Conservation (phyloP, 1,284 basidiomycete species). For the Microstroma glucosiphilum region DNA sequence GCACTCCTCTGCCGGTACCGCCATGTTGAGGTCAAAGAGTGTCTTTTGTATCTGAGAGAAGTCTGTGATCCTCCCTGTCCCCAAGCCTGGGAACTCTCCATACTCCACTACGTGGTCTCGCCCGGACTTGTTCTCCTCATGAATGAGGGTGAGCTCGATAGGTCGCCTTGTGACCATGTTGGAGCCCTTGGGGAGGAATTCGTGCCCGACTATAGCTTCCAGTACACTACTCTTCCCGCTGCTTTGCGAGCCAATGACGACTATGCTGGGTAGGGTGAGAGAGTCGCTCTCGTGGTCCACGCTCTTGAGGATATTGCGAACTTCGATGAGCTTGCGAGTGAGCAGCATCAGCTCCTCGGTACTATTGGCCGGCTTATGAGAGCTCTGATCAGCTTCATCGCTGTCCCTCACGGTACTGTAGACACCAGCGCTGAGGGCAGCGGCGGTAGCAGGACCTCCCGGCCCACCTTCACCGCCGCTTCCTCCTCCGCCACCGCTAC, state of each 20-base stretch:
- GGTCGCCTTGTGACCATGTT: conserved; percentile 99
- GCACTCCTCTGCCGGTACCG: conserved; percentile 77
- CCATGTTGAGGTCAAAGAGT: conserved; percentile 88
- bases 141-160: conserved; percentile 92
- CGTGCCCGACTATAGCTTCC: conserved; percentile 94
- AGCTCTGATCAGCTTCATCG: conserved; percentile 5
- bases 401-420: conserved; percentile 9
- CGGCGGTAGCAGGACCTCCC: conserved; percentile 12
- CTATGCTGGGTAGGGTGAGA: conserved; percentile 89
- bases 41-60: conserved; percentile 85
- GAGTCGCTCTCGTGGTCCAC: conserved; percentile 79
- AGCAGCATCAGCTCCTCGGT: conserved; percentile 68
- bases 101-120: conserved; percentile 59
- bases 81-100: conserved; percentile 86
- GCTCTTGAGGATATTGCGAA: conserved; percentile 81
- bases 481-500: background rate
- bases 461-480: conserved; percentile 14
- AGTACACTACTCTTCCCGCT: conserved; percentile 96
- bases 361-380: conserved; percentile 12
- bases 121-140: conserved; percentile 60
- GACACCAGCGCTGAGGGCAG: conserved; percentile 14
- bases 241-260: conserved; percentile 96
- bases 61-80: conserved; percentile 78
- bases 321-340: conserved; percentile 92
- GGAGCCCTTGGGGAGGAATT: conserved; percentile 95